phyloP scores from a whole-genome alignment of 169 alveolate species.

The Plasmodium inui region DNA sequence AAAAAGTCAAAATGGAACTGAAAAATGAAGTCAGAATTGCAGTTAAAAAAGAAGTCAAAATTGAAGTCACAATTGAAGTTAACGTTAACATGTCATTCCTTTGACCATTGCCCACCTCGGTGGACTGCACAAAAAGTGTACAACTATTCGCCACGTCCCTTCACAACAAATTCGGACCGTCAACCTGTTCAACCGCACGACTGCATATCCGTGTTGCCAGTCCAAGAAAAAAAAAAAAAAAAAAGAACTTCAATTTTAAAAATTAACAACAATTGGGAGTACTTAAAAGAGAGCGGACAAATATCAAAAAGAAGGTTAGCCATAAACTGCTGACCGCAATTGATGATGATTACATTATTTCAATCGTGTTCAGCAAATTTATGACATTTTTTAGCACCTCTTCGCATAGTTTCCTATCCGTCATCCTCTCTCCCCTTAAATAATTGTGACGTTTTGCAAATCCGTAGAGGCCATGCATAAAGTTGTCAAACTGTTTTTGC shows the following conservation, averaged over 20 bases:
- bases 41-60: too few relatives aligned
- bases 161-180: not conserved
- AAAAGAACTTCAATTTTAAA: too few relatives aligned
- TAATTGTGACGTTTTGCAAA: constrained; percentile 32
- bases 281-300: not conserved
- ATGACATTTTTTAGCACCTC: not conserved
- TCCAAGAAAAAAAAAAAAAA: not conserved
- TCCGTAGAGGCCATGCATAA: constrained; percentile 15
- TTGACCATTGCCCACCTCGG: not conserved
- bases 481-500: constrained; percentile 7
- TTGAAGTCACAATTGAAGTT: not conserved
- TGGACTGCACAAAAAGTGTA: not conserved
- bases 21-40: not conserved
- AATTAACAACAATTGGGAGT: not conserved
- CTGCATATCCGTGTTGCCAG: not conserved
- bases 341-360: not conserved
- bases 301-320: not conserved
- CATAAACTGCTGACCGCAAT: not conserved
- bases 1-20: not conserved
- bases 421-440: not conserved
- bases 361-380: constrained; percentile 10
- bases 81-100: not conserved
- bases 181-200: not conserved
- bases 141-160: not conserved
- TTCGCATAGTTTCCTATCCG: not conserved